A percentile compares a stretch with the other conserved stretches of the same genome.
Conservation (phyloP, 2,329 filamentous ascomycete species). For the Ceratocystis huliohia region DNA sequence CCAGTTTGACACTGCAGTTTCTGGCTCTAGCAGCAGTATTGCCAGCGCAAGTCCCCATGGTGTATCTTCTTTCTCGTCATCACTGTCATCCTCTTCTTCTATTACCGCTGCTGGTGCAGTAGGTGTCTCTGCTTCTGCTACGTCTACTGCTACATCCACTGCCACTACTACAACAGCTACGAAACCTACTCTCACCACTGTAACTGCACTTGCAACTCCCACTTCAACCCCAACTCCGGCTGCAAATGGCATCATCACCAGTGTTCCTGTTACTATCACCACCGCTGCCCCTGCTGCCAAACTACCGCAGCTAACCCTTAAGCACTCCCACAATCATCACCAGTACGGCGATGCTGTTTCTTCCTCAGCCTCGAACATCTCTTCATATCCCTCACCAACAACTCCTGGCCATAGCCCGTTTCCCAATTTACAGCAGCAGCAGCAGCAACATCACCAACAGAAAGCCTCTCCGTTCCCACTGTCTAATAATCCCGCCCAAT, state of each 20-base stretch:
- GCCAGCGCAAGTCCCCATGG: background rate
- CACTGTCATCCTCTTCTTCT: background rate
- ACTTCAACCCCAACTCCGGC: too few relatives aligned
- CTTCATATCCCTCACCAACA: slow-evolving; percentile 4
- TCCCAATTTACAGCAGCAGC: background rate
- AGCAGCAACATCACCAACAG: slow-evolving; percentile 21
- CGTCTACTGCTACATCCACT: background rate
- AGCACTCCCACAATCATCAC: background rate
- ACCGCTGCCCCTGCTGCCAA: background rate
- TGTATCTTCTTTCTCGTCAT: too few relatives aligned
- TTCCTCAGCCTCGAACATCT: background rate
- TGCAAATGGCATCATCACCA: background rate
- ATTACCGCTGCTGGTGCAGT: background rate
- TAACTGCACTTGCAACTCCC: too few relatives aligned
- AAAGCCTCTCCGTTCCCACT: background rate
- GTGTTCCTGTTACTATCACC: background rate
- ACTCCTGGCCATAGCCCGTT: background rate
- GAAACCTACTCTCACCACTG: background rate
- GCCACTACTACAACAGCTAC: background rate
- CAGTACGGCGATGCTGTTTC: background rate
- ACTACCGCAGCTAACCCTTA: background rate
- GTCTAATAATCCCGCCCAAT: background rate
- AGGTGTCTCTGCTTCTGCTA: background rate
- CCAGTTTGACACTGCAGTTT: background rate
- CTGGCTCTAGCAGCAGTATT: background rate